Base-by-base conservation (phyloP, 495 filamentous ascomycete species). In the Aspergillus affinis region DNA sequence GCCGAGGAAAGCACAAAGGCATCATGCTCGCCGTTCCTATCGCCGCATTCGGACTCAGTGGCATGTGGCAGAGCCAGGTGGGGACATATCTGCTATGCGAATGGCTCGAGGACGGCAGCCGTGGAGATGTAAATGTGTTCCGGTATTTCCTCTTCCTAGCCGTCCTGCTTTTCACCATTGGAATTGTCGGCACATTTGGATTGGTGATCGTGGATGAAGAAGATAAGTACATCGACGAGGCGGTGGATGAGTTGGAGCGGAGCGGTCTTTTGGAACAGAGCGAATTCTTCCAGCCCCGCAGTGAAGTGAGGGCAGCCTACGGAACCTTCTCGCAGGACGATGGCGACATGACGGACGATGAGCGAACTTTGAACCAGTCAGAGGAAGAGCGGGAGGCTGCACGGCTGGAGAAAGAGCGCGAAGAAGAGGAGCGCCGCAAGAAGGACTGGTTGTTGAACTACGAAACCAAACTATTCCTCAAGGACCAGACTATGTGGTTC, bases 401-500 rank as follows among this genome's bases (percentile, higher is more conserved):
- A 41, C 70, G 68, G 46, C 68, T 68, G 5, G 82, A 87, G 45
- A 78, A 79, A 57, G 70, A 76, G 26, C 73, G 80, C 3, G 82
- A 87, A 44, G 83, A 86, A 41, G 87, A 91, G 57, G 88, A 88
- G 56, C 78, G 81, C 45, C 69, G 84, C 50, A 92, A 90, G 76
- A 96, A 96, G 79, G 83, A 84, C 27, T 91, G 86, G 85, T 78
- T 96, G 20, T 80, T 97, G 51, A 97, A 97, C 62, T 87, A 88
- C 36, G 93, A 94, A 63, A 97, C 93, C 2, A 79, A 85, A 4
- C 76, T 84, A 6, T 98, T 97, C 71, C 81, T 98, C 29, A 78
- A 80, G 45, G 94, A 98, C 62, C 86, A 83, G 58, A 95, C 91
- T 12, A 97, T 98, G 93, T 98, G 94, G 94, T 90, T 83, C 76